These are phyloP conservation scores for Symbiodinium pilosum DNA, from an alignment of 73 alveolate species.

Conservation along the genomic window DNA sequence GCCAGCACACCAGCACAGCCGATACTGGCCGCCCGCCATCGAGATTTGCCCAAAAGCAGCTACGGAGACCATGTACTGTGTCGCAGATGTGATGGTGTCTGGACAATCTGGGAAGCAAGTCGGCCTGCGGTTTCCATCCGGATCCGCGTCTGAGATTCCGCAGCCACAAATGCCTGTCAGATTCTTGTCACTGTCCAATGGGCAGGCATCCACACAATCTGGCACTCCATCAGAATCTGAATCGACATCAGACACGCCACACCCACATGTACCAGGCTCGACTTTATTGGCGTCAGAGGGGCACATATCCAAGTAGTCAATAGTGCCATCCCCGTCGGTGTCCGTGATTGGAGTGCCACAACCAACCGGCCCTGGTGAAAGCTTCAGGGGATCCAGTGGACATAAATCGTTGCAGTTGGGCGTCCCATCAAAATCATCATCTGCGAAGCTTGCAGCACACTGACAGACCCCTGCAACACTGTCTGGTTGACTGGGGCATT, in stretches of 20 bases:
- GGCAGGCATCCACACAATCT: slow-evolving; percentile 56
- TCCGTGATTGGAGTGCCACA: slow-evolving; percentile 55
- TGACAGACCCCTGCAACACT: slow-evolving; percentile 60
- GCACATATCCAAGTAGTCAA: slow-evolving; percentile 39
- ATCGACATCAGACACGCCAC: slow-evolving; percentile 47
- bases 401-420: slow-evolving; percentile 58
- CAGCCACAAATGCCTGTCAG: slow-evolving; percentile 58
- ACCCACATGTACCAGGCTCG: slow-evolving; percentile 24
- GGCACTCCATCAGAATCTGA: slow-evolving; percentile 40
- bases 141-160: slow-evolving; percentile 56
- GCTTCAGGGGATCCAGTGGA: slow-evolving; percentile 40
- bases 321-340: slow-evolving; percentile 38
- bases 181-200: slow-evolving; percentile 36
- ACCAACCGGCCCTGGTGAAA: slow-evolving; percentile 54
- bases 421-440: slow-evolving; percentile 53
- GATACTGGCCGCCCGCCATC: slow-evolving; percentile 57
- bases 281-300: background rate
- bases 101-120: slow-evolving; percentile 47
- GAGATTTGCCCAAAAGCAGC: slow-evolving; percentile 31
- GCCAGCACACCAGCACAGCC: slow-evolving; percentile 71
- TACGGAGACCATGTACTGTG: background rate
- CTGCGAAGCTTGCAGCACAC: slow-evolving; percentile 30
- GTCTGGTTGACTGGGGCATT: slow-evolving; percentile 78
- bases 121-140: slow-evolving; percentile 25
- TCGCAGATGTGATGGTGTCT: background rate